These are phyloP conservation scores for Antitrichia curtipendula DNA, from an alignment of 225 moss, liverwort and hornwort genomes.

Conservation along the genomic window DNA sequence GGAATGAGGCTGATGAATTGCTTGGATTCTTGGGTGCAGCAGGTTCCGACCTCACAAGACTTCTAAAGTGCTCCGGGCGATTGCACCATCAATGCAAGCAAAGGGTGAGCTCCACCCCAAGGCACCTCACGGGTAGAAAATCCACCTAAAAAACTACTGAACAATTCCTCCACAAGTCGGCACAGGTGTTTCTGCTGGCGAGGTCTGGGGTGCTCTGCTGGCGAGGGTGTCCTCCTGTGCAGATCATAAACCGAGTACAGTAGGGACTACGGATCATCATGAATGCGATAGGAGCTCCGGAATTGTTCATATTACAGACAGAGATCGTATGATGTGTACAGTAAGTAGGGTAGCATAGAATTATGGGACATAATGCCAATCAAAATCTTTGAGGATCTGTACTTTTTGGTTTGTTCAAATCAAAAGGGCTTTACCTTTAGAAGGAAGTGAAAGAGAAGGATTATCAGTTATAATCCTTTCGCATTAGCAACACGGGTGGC, in stretches of 20 bases:
- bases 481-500: neutral
- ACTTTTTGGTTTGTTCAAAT: neutral
- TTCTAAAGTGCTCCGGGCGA: neutral
- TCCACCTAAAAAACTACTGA: neutral
- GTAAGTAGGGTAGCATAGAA: neutral
- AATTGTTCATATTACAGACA: conserved; percentile 21
- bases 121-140: neutral
- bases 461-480: neutral
- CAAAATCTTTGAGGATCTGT: neutral
- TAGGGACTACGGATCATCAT: neutral
- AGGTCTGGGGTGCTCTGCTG: neutral
- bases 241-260: neutral
- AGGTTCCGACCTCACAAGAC: neutral
- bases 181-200: neutral
- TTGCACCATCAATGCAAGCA: neutral
- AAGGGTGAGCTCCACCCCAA: neutral
- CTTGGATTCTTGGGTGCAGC: neutral
- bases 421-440: neutral
- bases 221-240: neutral
- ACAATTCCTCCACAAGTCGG: neutral
- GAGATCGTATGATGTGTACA: conserved; percentile 23
- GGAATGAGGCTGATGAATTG: neutral
- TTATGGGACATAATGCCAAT: neutral
- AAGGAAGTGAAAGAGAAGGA: neutral
- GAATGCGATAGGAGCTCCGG: neutral